Percentiles rank a stretch among this genome's conserved stretches.
phyloP scores from a whole-genome alignment of 345 rosid species.

The Syzygium aqueum region DNA sequence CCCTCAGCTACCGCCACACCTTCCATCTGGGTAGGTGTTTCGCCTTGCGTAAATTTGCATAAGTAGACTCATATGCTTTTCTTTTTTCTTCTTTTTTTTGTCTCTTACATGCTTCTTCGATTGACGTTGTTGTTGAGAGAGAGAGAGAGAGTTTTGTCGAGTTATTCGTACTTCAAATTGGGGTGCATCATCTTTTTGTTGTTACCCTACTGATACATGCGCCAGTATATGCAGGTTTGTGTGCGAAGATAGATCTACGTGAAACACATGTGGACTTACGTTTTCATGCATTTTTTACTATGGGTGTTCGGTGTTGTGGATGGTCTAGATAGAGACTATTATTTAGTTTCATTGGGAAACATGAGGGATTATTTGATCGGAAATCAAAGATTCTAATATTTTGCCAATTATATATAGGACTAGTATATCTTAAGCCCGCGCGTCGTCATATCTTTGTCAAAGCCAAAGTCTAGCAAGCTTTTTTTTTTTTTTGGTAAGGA shows the following conservation, averaged over 20 bases:
- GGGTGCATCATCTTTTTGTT: too few relatives aligned
- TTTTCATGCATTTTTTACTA: neutral
- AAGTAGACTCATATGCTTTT: neutral
- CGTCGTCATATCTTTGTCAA: too few relatives aligned
- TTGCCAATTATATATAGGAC: neutral
- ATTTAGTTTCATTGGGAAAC: too few relatives aligned
- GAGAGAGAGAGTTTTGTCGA: neutral
- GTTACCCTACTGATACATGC: too few relatives aligned
- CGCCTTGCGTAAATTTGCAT: neutral
- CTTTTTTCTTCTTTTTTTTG: neutral
- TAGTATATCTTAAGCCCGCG: too few relatives aligned
- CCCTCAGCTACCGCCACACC: neutral
- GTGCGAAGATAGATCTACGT: neutral
- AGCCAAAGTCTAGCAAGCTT: neutral
- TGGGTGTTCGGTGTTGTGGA: neutral
- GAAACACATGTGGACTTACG: neutral
- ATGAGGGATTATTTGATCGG: neutral
- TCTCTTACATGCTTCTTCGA: neutral
- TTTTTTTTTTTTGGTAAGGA: too few relatives aligned
- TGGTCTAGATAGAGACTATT: neutral
- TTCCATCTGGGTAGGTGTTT: neutral
- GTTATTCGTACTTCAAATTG: neutral
- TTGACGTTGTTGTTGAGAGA: neutral
- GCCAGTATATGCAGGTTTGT: too few relatives aligned
- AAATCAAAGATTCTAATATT: neutral